A percentile compares a stretch with the other conserved stretches of the same genome.
phyloP scores from a whole-genome alignment of 2,329 filamentous ascomycete species.

The Penicillium capsulatum region DNA sequence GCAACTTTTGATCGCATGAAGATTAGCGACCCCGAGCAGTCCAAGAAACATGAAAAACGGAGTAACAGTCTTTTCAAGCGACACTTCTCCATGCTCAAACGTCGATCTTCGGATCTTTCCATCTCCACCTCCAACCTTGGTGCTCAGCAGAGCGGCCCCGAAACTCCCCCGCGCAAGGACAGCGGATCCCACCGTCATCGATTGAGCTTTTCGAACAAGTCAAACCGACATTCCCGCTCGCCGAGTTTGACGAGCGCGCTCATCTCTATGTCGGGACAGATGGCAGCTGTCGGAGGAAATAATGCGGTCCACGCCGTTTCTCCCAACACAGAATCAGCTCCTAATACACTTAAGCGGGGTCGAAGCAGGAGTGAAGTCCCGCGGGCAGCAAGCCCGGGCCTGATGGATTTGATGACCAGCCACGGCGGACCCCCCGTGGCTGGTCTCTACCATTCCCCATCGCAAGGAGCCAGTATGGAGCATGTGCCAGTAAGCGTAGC shows the following conservation, averaged over 20 bases:
- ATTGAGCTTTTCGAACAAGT: constrained; percentile 30
- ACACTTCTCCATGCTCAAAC: constrained; percentile 46
- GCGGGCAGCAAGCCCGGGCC: constrained; percentile 39
- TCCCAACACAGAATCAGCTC: constrained; percentile 31
- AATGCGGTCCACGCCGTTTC: constrained; percentile 55
- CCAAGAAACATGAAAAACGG: constrained; percentile 43
- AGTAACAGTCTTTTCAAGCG: constrained; percentile 46
- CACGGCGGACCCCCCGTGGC: constrained; percentile 58
- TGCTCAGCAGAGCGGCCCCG: constrained; percentile 16
- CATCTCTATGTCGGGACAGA: constrained; percentile 44
- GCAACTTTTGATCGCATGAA: constrained; percentile 44
- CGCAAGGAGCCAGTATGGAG: constrained; percentile 19
- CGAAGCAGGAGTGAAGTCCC: constrained; percentile 57
- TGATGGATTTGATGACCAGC: constrained; percentile 53
- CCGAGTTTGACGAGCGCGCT: constrained; percentile 43
- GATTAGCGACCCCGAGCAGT: constrained; percentile 31
- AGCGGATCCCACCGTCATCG: constrained; percentile 36
- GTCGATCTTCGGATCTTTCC: constrained; percentile 35
- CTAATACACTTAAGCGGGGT: constrained; percentile 49
- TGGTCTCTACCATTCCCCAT: constrained; percentile 47
- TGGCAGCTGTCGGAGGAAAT: constrained; percentile 47
- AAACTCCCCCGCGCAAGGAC: constrained; percentile 28
- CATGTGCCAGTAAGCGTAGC: constrained; percentile 14
- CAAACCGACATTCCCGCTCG: constrained; percentile 32
- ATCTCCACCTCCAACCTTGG: constrained; percentile 27